Evolutionary conservation across 83 land plant genomes (phyloP).

Genomic region (Diphasiastrum complanatum): DNA sequence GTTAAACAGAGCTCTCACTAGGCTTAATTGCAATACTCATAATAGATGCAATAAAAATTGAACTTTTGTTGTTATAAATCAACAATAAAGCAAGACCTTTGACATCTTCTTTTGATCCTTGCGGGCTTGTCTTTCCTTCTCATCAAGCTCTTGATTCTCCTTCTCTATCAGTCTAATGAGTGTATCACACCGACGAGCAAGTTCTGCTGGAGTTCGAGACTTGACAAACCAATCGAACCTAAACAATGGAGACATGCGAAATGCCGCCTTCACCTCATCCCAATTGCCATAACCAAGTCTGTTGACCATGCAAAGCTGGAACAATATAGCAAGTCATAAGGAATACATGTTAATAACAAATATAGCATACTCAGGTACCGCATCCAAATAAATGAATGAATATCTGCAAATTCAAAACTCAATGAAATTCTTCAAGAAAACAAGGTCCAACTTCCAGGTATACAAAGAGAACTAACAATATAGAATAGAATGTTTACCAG

Average conservation of each 20-base stretch:
- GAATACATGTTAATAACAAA: not conserved
- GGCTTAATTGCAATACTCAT: not conserved
- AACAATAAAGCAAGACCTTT: not conserved
- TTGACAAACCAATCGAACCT: conserved; percentile 99
- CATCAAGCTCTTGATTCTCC: conserved; percentile 93
- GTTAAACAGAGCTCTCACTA: too few relatives aligned
- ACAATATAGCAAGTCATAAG: conserved; percentile 2
- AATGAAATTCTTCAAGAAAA: not conserved
- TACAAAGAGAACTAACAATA: not conserved
- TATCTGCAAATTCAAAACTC: not conserved
- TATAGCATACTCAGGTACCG: not conserved
- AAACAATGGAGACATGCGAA: conserved; percentile 83
- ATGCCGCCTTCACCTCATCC: conserved; percentile 97
- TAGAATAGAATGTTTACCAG: conserved; percentile 41
- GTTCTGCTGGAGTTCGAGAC: conserved; percentile 89
- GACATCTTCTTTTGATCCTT: conserved; percentile 68
- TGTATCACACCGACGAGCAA: conserved; percentile 95
- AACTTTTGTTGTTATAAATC: not conserved
- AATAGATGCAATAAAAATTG: not conserved
- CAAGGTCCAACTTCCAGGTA: not conserved
- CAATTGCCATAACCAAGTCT: conserved; percentile 99
- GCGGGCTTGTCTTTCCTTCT: conserved; percentile 90
- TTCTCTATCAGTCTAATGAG: conserved; percentile 86
- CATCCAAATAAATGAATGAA: not conserved
- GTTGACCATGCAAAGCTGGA: conserved; percentile 88